Base-by-base conservation (phyloP, 768 basidiomycete genomes). In the Asterophora parasitica region DNA sequence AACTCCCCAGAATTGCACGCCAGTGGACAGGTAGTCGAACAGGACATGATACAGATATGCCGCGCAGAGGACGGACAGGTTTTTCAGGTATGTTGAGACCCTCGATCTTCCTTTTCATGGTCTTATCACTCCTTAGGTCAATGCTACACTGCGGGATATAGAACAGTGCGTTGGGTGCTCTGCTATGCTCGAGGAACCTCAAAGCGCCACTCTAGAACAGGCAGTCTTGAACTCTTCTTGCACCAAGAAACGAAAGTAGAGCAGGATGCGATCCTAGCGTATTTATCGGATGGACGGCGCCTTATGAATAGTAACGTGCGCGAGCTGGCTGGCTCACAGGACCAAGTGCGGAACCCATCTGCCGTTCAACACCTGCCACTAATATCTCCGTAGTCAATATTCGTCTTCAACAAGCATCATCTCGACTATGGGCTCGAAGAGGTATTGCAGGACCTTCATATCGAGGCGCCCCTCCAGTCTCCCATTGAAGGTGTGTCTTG, bases 331-430 rank as follows among this genome's bases (percentile, higher is more conserved):
- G 83, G 84, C 41, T 71, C 78, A 16, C 79, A 82, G 58, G 85
- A 87, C 65, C 87, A 90, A 75, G 88, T 88, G 5, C 12, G 53
- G 19, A 27, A 6, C 13, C 31, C 16, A 45, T 20, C 4, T 26
- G 28, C 40, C 30, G 20, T 19, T 31, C 34, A 27, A 19, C 36
- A 26, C 33, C 16, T 48, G 28, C 36, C 16, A 37, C 39, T 50
- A 12, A 55, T 43, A 12, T 33, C 40, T 49, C 17, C 28, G 38
- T 46, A 71, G 89, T 74, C 80, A 6, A 84, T 92, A 51, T 92
- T 79, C 58, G 85, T 92, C 4, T 92, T 88, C 67, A 92, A 91
- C 67, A 89, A 88, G 58, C 71, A 78, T 58, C 87, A 85, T 57
- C 75, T 92, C 31, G 87, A 88, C 53, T 71, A 80, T 36, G 81